Evolutionary conservation across 768 basidiomycete genomes (phyloP).

Genomic region (Psilocybe azurescens): DNA sequence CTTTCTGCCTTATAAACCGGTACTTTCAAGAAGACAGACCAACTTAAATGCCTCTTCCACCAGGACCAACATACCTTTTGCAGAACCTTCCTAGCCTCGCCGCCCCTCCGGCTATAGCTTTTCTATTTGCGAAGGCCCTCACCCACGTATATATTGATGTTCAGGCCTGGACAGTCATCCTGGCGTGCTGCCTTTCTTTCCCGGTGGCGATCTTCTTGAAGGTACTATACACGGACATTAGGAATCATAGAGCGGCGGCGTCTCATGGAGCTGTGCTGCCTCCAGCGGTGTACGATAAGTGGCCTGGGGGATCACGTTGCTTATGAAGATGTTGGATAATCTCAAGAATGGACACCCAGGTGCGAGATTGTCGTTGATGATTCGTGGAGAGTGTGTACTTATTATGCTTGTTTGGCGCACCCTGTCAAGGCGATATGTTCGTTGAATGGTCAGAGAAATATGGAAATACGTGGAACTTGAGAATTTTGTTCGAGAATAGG

Average conservation of each 20-base stretch:
- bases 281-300: conserved; percentile 32
- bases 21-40: neutral
- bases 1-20: too few species aligned
- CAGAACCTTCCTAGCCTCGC: conserved; percentile 30
- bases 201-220: conserved; percentile 21
- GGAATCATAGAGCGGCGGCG: conserved; percentile 15
- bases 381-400: neutral
- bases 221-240: conserved; percentile 18
- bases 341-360: conserved; percentile 12
- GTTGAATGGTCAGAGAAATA: conserved; percentile 25
- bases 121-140: conserved; percentile 20
- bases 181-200: conserved; percentile 19
- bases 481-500: conserved; percentile 42
- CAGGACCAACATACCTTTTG: conserved; percentile 34
- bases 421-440: conserved; percentile 31
- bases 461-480: conserved; percentile 37
- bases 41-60: conserved; percentile 29
- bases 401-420: neutral
- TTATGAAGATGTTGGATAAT: conserved; percentile 4
- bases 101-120: conserved; percentile 28
- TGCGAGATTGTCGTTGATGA: neutral
- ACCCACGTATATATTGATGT: conserved; percentile 11
- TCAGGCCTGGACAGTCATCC: conserved; percentile 18
- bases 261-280: conserved; percentile 35
- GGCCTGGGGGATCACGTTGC: conserved; percentile 5